A percentile compares a stretch with the other conserved stretches of the same genome.
Evolutionary conservation across 495 filamentous ascomycete genomes (phyloP).

Genomic region (Neurospora sp.): DNA sequence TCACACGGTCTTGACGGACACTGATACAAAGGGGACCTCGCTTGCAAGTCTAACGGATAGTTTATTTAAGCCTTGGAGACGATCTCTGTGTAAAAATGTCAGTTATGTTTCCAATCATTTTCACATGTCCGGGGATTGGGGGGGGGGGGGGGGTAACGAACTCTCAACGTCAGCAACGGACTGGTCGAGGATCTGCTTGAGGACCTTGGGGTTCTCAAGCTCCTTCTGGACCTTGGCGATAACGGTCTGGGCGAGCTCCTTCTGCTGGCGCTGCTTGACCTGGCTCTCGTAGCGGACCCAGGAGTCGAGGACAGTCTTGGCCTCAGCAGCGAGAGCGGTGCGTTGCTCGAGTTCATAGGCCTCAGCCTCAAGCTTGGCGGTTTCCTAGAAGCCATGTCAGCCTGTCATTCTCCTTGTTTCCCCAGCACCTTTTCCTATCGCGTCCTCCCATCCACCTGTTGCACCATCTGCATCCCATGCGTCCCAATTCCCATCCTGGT

Average conservation of each 20-base stretch:
- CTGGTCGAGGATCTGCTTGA: constrained; percentile 93
- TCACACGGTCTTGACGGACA: constrained; percentile 37
- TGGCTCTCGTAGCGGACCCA: constrained; percentile 98
- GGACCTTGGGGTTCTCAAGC: constrained; percentile 88
- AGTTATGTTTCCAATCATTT: constrained; percentile 2
- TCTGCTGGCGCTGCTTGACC: constrained; percentile 96
- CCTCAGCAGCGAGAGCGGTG: constrained; percentile 80
- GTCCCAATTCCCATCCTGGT: neutral
- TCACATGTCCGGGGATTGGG: neutral
- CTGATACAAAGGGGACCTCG: constrained; percentile 38
- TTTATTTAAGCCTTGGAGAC: constrained; percentile 41
- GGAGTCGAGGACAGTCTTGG: constrained; percentile 89
- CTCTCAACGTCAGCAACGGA: constrained; percentile 93
- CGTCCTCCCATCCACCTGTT: neutral
- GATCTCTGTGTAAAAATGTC: constrained; percentile 32
- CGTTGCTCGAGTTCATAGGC: constrained; percentile 94
- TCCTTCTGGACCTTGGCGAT: constrained; percentile 97
- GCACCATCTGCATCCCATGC: neutral
- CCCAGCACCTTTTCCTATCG: neutral
- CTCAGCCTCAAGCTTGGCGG: constrained; percentile 87
- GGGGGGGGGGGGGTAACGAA: constrained; percentile 38
- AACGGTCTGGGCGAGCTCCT: constrained; percentile 81
- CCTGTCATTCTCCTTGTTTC: neutral
- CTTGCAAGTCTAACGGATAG: constrained; percentile 26
- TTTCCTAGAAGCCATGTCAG: constrained; percentile 58